A percentile compares a stretch with the other conserved stretches of the same genome.
These are phyloP conservation scores for Fusarium paranaense DNA, from an alignment of 2,329 filamentous ascomycete genomes.

Conservation along the genomic window DNA sequence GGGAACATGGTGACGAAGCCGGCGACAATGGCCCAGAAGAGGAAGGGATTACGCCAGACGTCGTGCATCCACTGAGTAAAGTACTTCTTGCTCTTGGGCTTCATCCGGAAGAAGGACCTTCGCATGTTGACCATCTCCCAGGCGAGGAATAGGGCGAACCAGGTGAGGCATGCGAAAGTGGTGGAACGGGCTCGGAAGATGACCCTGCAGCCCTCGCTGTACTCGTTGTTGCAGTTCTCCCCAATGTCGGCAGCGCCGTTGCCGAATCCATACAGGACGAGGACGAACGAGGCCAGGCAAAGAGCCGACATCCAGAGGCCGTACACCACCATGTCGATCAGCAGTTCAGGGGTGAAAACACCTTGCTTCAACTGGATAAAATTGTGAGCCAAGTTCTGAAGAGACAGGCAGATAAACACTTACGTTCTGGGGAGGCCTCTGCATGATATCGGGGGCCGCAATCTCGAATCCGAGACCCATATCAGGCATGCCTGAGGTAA, in stretches of 20 bases:
- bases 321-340: conserved; percentile 75
- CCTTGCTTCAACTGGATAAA: conserved; percentile 55
- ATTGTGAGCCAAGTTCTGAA: no score
- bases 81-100: conserved; percentile 69
- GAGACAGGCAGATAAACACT: conserved; percentile 24
- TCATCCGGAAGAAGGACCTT: conserved; percentile 78
- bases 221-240: conserved; percentile 68
- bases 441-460: conserved; percentile 76
- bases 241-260: conserved; percentile 64
- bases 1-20: conserved; percentile 61
- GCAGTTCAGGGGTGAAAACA: conserved; percentile 73
- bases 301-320: conserved; percentile 75
- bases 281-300: conserved; percentile 63
- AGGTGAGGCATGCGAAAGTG: conserved; percentile 78
- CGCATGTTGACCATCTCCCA: conserved; percentile 82
- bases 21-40: conserved; percentile 70
- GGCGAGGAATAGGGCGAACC: conserved; percentile 79
- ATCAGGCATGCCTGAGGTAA: conserved; percentile 78
- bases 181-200: conserved; percentile 78
- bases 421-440: conserved; percentile 74
- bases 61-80: conserved; percentile 75
- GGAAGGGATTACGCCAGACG: conserved; percentile 76
- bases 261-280: conserved; percentile 64
- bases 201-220: conserved; percentile 64
- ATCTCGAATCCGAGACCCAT: conserved; percentile 81